Conservation (phyloP, 768 basidiomycete genomes). For the Clathrus columnatus region DNA sequence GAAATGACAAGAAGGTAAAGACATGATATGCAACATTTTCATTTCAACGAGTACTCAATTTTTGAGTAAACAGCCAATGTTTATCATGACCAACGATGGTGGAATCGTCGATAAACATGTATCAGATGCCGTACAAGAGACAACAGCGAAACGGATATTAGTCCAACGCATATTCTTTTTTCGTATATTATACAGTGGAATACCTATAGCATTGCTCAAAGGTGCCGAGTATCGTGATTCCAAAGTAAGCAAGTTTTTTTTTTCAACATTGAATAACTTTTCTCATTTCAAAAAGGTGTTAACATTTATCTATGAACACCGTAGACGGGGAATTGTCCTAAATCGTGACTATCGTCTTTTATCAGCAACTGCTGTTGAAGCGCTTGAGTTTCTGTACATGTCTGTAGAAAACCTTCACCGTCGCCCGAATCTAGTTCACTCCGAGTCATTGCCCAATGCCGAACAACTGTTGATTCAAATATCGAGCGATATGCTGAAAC, state of each 20-base stretch:
- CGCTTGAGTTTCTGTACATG: slow-evolving; percentile 11
- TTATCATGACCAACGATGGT: slow-evolving; percentile 51
- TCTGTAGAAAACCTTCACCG: background rate
- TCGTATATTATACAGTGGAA: slow-evolving; percentile 36
- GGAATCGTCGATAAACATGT: slow-evolving; percentile 20
- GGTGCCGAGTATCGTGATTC: slow-evolving; percentile 54
- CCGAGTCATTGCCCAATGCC: slow-evolving; percentile 8
- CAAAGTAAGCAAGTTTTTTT: slow-evolving; percentile 34
- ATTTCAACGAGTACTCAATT: slow-evolving; percentile 13
- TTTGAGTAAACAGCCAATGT: slow-evolving; percentile 60
- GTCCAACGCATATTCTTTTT: slow-evolving; percentile 43
- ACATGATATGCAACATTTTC: background rate
- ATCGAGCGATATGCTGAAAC: too few species aligned
- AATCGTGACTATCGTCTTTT: slow-evolving; percentile 8
- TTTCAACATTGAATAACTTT: background rate
- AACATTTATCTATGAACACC: slow-evolving; percentile 46
- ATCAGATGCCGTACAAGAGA: slow-evolving; percentile 10
- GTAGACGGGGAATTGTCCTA: slow-evolving; percentile 17
- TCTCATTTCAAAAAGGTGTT: slow-evolving; percentile 35
- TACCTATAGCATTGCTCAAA: slow-evolving; percentile 43
- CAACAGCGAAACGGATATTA: slow-evolving; percentile 29
- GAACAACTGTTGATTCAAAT: too few species aligned
- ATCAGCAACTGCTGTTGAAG: slow-evolving; percentile 15
- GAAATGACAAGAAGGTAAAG: slow-evolving; percentile 31
- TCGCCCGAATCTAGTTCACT: background rate